These are phyloP conservation scores for Musa schizocarpa DNA, from an alignment of 176 grass and related monocot species.

Conservation along the genomic window DNA sequence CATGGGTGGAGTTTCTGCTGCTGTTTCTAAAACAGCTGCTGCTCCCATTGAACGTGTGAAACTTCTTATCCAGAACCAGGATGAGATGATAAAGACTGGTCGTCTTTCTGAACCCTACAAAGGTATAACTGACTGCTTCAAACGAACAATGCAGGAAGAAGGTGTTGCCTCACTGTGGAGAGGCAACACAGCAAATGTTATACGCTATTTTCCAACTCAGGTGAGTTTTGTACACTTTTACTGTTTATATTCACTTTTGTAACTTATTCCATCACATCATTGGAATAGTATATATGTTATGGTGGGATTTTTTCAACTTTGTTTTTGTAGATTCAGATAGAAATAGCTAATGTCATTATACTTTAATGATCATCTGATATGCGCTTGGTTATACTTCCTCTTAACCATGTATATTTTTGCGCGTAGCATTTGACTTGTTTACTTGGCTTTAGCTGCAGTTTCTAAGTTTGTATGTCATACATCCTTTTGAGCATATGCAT, in stretches of 20 bases:
- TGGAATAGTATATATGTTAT: background rate
- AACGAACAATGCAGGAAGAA: background rate
- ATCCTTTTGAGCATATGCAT: no score
- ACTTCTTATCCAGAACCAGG: conserved; percentile 14
- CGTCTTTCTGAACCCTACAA: conserved; percentile 9
- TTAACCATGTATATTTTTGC: no score
- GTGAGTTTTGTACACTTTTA: background rate
- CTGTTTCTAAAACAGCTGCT: conserved; percentile 14
- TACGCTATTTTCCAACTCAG: conserved; percentile 15
- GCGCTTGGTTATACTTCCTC: no score
- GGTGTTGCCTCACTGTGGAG: background rate
- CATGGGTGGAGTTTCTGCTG: conserved; percentile 16
- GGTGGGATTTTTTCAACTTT: no score
- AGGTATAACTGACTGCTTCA: conserved; percentile 4
- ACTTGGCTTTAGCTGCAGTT: no score
- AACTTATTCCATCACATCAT: background rate
- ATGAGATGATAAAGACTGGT: conserved; percentile 15
- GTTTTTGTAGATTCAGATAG: no score
- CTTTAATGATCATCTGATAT: no score
- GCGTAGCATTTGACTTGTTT: no score
- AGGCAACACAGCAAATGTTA: conserved; percentile 11
- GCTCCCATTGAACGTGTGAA: conserved; percentile 17
- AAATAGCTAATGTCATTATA: no score
- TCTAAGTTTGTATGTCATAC: no score
- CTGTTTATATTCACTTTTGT: background rate